Base-by-base conservation (phyloP, 495 filamentous ascomycete genomes). In the Aspergillus taichungensis region DNA sequence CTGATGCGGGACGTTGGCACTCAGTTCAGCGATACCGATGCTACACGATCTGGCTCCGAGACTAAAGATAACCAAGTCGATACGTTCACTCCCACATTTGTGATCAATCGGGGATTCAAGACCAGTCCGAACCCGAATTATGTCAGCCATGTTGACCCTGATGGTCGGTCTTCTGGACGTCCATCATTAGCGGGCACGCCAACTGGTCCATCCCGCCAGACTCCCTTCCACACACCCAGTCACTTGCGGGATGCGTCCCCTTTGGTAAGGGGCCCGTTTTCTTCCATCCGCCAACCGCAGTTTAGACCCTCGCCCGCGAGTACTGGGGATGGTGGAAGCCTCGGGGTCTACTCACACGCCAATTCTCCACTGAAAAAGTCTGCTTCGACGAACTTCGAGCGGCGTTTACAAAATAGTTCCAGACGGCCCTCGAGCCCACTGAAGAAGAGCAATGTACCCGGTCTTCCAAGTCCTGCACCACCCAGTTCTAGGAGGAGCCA, bases 111-210 rank as follows among this genome's bases (percentile, higher is more conserved):
- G n/a, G 82, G 80, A 28, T 98, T 94, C 61, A 73, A 78, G 47
- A 92, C 85, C 3, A 80, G 85, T 37, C 88, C 91, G 7, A 97
- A 97, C 54, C 85, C 87, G 0, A 89, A 88, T 56, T 96, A 95
- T 63, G 63, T 79, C 37, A 80, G 77, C 40, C 81, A 94, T 52
- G 76, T 88, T 46, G 81, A 91, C 55, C 86, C 84, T 0, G 82
- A 92, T 43, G 72, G 69, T 30, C 36, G 60, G 28, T 59, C 68
- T n/a, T 61, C 69, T 0, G 51, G 59, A 41, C 59, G 56, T 13
- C 58, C 52, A 9, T 46, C 59, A 12, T 47, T 46, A 5, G 42
- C 50, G 7, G 53, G 52, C 18, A 62, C 68, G 30, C 57, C 67
- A 3, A 61, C 36, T 47, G 54, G 30, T 54, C 62, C 43, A 46